A percentile compares a stretch with the other conserved stretches of the same genome.
Evolutionary conservation across 257 asterid genomes (phyloP).

Genomic region (Penstemon davidsonii): DNA sequence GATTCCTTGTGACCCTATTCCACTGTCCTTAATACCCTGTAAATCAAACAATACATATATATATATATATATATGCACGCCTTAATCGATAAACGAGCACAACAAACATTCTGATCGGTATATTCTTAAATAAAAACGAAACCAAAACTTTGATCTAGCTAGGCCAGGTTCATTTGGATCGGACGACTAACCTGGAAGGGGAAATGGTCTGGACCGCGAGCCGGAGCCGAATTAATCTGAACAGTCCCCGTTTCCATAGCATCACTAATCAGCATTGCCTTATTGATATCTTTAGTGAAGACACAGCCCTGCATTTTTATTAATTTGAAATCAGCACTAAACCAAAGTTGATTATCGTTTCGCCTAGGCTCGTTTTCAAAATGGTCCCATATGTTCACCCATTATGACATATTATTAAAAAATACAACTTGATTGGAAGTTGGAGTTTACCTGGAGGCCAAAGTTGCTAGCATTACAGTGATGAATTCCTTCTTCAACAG

Average conservation of each 20-base stretch:
- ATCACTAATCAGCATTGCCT: conserved; percentile 86
- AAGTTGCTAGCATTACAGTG: conserved; percentile 98
- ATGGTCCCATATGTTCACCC: no score
- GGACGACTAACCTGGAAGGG: conserved; percentile 71
- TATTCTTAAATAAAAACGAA: no score
- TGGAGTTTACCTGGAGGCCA: conserved; percentile 75
- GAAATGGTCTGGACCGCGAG: conserved; percentile 98
- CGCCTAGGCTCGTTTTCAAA: no score
- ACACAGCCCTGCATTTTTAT: conserved; percentile 65
- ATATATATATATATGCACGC: background rate
- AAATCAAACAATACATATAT: background rate
- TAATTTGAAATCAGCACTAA: background rate
- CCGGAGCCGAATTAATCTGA: conserved; percentile 96
- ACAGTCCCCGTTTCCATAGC: conserved; percentile 96
- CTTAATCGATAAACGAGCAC: background rate
- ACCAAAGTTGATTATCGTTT: background rate
- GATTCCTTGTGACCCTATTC: conserved; percentile 97
- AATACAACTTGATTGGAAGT: background rate
- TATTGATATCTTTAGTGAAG: conserved; percentile 87
- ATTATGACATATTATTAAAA: no score
- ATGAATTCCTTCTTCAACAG: conserved; percentile 88
- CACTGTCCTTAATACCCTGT: conserved; percentile 97
- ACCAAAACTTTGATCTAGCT: background rate
- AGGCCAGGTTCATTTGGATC: background rate
- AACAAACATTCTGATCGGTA: no score